These are phyloP conservation scores for Dendrostoma leiphaemia DNA, from an alignment of 2,329 filamentous ascomycete species.

Conservation along the genomic window DNA sequence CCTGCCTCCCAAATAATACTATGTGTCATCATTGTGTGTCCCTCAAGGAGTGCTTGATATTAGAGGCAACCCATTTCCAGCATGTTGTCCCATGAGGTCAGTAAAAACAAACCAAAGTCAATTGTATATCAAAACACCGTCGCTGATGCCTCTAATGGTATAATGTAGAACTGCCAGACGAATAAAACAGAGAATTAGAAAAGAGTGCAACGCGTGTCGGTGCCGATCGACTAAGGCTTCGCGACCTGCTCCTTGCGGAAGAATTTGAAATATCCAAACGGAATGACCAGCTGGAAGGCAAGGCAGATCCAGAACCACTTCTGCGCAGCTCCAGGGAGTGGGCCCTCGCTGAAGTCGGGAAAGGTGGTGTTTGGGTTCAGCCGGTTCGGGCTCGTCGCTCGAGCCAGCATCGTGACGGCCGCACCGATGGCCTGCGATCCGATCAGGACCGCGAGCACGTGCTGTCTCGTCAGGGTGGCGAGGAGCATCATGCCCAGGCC, in stretches of 20 bases:
- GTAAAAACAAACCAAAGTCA: neutral
- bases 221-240: constrained; percentile 40
- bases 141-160: constrained; percentile 17
- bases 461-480: constrained; percentile 62
- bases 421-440: constrained; percentile 61
- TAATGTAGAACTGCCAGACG: neutral
- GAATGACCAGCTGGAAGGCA: constrained; percentile 55
- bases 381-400: constrained; percentile 59
- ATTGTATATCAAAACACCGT: constrained; percentile 11
- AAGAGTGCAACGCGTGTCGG: neutral
- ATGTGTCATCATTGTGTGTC: no score
- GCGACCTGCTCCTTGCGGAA: constrained; percentile 58
- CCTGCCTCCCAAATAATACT: no score
- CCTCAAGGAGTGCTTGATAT: no score
- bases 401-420: constrained; percentile 56
- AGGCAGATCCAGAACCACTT: constrained; percentile 63
- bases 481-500: constrained; percentile 68
- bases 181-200: constrained; percentile 1
- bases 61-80: no score
- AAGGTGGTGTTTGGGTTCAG: constrained; percentile 61
- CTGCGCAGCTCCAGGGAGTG: constrained; percentile 44
- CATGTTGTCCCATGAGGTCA: neutral
- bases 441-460: constrained; percentile 61
- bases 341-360: constrained; percentile 55
- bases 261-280: constrained; percentile 54